A percentile compares a stretch with the other conserved stretches of the same genome.
Evolutionary conservation across 73 alveolate species (phyloP).

Genomic region (Durusdinium trenchii): DNA sequence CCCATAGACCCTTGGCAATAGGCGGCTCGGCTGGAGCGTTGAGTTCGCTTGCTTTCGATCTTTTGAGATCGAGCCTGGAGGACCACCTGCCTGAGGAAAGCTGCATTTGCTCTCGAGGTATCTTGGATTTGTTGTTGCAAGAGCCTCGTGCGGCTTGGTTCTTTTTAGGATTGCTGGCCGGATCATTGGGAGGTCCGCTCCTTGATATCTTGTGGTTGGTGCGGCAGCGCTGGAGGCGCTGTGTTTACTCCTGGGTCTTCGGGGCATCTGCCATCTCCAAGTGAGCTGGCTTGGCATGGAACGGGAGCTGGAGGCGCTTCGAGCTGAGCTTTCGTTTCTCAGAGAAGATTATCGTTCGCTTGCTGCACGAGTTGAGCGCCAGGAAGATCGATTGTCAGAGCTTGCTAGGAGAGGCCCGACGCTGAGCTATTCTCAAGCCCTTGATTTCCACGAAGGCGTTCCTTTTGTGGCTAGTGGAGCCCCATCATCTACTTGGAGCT

Average conservation of each 20-base stretch:
- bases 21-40: no score
- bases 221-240: no score
- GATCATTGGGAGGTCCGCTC: not conserved
- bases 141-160: no score
- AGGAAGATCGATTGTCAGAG: not conserved
- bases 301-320: not conserved
- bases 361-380: not conserved
- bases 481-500: not conserved
- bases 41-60: no score
- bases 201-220: not conserved
- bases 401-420: not conserved
- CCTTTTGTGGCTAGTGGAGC: not conserved
- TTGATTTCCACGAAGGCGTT: not conserved
- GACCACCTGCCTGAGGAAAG: no score
- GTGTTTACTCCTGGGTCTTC: no score
- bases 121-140: no score
- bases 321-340: not conserved
- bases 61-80: no score
- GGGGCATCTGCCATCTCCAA: no score
- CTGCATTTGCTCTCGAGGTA: no score
- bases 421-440: not conserved
- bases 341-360: not conserved
- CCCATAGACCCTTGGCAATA: no score
- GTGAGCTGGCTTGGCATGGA: no score
- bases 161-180: not conserved